A percentile compares a stretch with the other conserved stretches of the same genome.
Evolutionary conservation across 2,329 filamentous ascomycete species (phyloP).

Genomic region (Huntiella decipiens): DNA sequence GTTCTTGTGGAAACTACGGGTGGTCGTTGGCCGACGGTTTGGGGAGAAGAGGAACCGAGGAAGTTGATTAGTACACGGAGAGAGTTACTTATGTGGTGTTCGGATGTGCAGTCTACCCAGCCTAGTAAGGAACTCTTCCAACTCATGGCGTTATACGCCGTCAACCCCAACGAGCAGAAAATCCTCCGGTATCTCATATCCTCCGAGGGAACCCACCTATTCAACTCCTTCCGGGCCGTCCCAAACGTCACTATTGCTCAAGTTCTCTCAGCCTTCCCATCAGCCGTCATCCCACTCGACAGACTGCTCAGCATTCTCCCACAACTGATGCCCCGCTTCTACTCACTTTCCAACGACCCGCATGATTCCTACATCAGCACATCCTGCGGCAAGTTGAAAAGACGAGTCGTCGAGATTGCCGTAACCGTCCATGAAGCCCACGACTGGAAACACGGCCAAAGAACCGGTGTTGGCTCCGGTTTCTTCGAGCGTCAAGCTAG

Average conservation of each 20-base stretch:
- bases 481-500: slow-evolving; percentile 78
- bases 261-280: slow-evolving; percentile 80
- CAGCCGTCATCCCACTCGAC: slow-evolving; percentile 71
- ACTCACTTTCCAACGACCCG: slow-evolving; percentile 92
- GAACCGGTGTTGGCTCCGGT: slow-evolving; percentile 78
- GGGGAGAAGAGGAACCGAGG: slow-evolving; percentile 75
- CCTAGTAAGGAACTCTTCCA: slow-evolving; percentile 78
- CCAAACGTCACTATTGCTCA: slow-evolving; percentile 73
- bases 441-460: slow-evolving; percentile 53
- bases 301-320: slow-evolving; percentile 61
- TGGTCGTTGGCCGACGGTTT: slow-evolving; percentile 91
- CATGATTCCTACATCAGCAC: slow-evolving; percentile 49
- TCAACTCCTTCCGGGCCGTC: slow-evolving; percentile 85
- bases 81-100: slow-evolving; percentile 89
- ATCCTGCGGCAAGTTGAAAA: slow-evolving; percentile 39
- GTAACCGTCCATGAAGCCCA: slow-evolving; percentile 79
- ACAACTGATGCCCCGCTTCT: slow-evolving; percentile 92
- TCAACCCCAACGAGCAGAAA: slow-evolving; percentile 67
- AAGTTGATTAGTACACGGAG: slow-evolving; percentile 78
- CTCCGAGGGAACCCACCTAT: slow-evolving; percentile 74
- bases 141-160: slow-evolving; percentile 67
- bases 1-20: slow-evolving; percentile 58
- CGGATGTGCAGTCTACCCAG: slow-evolving; percentile 79
- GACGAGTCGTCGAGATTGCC: slow-evolving; percentile 83
- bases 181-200: slow-evolving; percentile 72